These are phyloP conservation scores for Kluyveromyces lactis DNA, from an alignment of 805 yeast genomes.

Conservation along the genomic window DNA sequence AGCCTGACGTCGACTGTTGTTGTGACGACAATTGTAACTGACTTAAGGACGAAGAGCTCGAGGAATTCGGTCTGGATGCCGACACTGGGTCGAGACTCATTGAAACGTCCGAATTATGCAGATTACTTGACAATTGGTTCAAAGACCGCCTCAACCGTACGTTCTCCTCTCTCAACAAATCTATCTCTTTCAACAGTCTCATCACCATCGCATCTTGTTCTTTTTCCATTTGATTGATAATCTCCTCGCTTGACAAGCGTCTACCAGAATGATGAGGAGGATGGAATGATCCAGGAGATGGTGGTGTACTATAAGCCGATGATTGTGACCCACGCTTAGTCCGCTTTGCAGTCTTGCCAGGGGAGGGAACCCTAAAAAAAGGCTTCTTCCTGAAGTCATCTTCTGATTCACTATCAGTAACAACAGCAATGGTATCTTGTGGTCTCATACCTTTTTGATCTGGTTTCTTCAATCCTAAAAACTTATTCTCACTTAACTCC, in stretches of 20 bases:
- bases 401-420: constrained; percentile 6
- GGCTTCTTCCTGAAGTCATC: constrained; percentile 6
- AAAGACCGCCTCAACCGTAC: constrained; percentile 27
- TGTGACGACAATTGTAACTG: neutral
- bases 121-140: constrained; percentile 5
- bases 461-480: no score
- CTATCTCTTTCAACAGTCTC: constrained; percentile 45
- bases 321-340: constrained; percentile 4
- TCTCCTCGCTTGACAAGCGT: constrained; percentile 33
- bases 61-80: neutral
- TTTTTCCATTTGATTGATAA: constrained; percentile 52
- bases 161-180: constrained; percentile 40
- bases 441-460: neutral
- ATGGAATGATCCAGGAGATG: constrained; percentile 3
- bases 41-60: neutral
- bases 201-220: constrained; percentile 59
- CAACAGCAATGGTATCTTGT: constrained; percentile 2
- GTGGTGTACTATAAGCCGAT: constrained; percentile 4
- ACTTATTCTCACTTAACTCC: no score
- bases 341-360: constrained; percentile 7
- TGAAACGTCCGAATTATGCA: neutral
- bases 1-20: neutral
- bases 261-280: neutral
- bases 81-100: neutral
- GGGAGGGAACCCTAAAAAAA: constrained; percentile 6